Evolutionary conservation across 1,139 yeast genomes (phyloP).

Genomic region (Hansenula anomala): DNA sequence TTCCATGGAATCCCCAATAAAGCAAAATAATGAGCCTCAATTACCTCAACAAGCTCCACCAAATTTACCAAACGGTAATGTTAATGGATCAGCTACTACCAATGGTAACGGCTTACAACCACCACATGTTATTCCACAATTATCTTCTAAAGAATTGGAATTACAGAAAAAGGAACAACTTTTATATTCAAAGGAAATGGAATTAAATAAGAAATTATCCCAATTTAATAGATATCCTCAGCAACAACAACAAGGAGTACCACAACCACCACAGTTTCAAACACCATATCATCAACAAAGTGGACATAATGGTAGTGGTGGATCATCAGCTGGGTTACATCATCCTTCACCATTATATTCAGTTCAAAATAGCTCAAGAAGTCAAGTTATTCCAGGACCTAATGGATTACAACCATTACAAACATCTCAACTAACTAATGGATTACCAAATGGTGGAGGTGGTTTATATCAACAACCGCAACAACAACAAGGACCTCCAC

Average conservation of each 20-base stretch:
- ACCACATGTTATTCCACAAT: neutral
- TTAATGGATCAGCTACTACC: neutral
- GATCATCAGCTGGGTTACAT: slow-evolving; percentile 4
- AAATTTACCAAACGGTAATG: slow-evolving; percentile 2
- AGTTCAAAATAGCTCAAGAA: neutral
- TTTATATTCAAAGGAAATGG: slow-evolving; percentile 36
- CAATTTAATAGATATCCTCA: slow-evolving; percentile 10
- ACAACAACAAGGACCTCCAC: slow-evolving; percentile 4
- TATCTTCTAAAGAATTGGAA: slow-evolving; percentile 31
- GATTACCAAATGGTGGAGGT: neutral
- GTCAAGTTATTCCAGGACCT: slow-evolving; percentile 1
- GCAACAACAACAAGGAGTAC: slow-evolving; percentile 15
- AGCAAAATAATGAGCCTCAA: slow-evolving; percentile 1
- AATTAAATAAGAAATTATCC: slow-evolving; percentile 26
- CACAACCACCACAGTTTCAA: slow-evolving; percentile 11
- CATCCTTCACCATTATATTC: neutral
- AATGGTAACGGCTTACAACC: neutral
- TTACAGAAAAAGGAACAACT: slow-evolving; percentile 41
- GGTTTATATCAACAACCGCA: neutral
- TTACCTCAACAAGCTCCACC: slow-evolving; percentile 2
- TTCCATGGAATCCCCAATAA: slow-evolving; percentile 16
- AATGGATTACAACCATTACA: slow-evolving; percentile 4
- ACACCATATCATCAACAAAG: slow-evolving; percentile 9
- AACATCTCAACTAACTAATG: slow-evolving; percentile 1
- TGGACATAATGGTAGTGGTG: slow-evolving; percentile 7